Percentiles rank a stretch among this genome's conserved stretches.
These are phyloP conservation scores for Trichoderma simmonsii DNA, from an alignment of 2,329 filamentous ascomycete species.

Conservation along the genomic window DNA sequence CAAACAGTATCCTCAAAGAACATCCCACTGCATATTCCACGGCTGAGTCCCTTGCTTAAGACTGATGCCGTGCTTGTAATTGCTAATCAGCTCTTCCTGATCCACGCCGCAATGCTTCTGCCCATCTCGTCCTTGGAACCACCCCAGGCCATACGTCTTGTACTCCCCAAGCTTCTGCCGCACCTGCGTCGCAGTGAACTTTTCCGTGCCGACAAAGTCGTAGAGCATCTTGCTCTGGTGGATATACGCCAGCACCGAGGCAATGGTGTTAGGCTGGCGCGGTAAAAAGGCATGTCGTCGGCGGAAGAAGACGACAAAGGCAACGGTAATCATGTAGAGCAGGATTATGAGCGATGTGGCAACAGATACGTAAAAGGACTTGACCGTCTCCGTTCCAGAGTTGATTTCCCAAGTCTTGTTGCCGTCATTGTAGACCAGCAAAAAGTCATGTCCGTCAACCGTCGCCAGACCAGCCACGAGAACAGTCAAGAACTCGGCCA, in stretches of 20 bases:
- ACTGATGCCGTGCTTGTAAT: constrained; percentile 62
- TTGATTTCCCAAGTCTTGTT: constrained; percentile 35
- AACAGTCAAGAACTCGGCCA: constrained; percentile 71
- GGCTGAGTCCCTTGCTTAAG: constrained; percentile 49
- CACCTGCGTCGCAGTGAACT: constrained; percentile 60
- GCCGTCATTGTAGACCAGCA: constrained; percentile 31
- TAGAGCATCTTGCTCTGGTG: constrained; percentile 79
- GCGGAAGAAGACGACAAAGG: constrained; percentile 56
- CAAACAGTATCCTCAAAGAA: constrained; percentile 24
- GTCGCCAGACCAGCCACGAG: constrained; percentile 63
- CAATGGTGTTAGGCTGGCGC: constrained; percentile 74
- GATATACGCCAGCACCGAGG: constrained; percentile 71
- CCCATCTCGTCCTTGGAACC: constrained; percentile 71
- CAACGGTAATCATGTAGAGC: constrained; percentile 60
- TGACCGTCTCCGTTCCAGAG: constrained; percentile 56
- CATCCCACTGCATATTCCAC: constrained; percentile 46
- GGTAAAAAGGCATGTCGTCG: constrained; percentile 70
- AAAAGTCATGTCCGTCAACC: constrained; percentile 61
- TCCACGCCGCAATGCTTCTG: constrained; percentile 75
- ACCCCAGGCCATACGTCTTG: constrained; percentile 71
- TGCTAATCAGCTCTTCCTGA: constrained; percentile 65
- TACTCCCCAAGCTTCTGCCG: constrained; percentile 54
- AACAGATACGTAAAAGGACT: constrained; percentile 66
- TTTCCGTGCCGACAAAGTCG: constrained; percentile 68
- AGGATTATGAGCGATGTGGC: constrained; percentile 60